phyloP scores from a whole-genome alignment of 2,329 filamentous ascomycete genomes.

The Colletotrichum incanum region DNA sequence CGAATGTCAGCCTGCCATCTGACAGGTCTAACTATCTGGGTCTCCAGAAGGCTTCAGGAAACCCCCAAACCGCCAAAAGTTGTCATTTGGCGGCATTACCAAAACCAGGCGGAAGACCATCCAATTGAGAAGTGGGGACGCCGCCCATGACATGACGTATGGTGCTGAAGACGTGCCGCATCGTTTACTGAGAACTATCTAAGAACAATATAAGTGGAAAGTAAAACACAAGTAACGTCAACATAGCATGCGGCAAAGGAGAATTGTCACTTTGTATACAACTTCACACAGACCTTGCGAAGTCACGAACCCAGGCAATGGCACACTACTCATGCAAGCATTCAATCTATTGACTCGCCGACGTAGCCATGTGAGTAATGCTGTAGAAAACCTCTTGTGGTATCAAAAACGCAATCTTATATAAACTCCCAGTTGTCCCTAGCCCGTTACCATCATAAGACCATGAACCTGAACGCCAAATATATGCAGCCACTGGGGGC shows the following conservation, averaged over 20 bases:
- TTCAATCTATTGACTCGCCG: constrained; percentile 31
- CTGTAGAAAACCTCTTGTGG: constrained; percentile 33
- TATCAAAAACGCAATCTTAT: constrained; percentile 41
- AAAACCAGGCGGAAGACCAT: not conserved
- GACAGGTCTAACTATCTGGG: not conserved
- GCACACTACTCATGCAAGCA: not conserved
- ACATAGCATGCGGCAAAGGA: not conserved
- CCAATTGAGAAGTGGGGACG: constrained; percentile 18
- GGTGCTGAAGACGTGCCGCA: not conserved
- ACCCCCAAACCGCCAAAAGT: not conserved
- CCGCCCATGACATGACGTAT: not conserved
- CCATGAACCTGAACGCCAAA: constrained; percentile 36
- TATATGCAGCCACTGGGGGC: constrained; percentile 36
- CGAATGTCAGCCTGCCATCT: not conserved
- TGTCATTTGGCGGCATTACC: not conserved
- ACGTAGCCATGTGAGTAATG: constrained; percentile 18
- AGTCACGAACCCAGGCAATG: too few relatives aligned
- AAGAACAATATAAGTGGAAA: not conserved
- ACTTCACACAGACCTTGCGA: not conserved
- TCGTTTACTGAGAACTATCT: not conserved
- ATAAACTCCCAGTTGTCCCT: constrained; percentile 30
- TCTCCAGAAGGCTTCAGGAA: not conserved
- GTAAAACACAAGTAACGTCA: not conserved
- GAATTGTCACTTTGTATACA: not conserved
- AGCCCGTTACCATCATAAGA: constrained; percentile 26